Percentiles rank a stretch among this genome's conserved stretches.
Conservation (phyloP, 192 early-diverging fungal genomes). For the Backusella psychrophila region DNA sequence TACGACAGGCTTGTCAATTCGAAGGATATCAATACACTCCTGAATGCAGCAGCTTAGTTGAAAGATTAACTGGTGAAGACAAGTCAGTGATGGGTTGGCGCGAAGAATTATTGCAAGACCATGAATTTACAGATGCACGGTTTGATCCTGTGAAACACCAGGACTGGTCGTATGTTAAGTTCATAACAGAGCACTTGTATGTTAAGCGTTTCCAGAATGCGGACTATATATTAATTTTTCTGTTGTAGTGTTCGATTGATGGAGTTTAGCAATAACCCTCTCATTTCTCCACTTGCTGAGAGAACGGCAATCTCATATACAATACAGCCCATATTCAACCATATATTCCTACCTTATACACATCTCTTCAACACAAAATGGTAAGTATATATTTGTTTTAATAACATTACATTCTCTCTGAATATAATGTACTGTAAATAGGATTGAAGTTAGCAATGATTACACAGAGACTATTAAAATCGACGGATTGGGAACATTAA, state of each 20-base stretch:
- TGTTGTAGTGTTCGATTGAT: slow-evolving; percentile 11
- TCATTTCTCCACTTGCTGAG: background rate
- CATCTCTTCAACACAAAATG: slow-evolving; percentile 8
- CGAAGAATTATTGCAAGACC: background rate
- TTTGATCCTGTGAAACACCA: slow-evolving; percentile 13
- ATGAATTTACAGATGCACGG: slow-evolving; percentile 5
- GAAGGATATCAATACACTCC: slow-evolving; percentile 5
- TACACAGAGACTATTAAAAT: background rate
- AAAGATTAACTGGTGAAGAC: slow-evolving; percentile 10
- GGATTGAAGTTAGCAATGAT: slow-evolving; percentile 6
- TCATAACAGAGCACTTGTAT: slow-evolving; percentile 11
- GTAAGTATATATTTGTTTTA: slow-evolving; percentile 8
- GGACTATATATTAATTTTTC: slow-evolving; percentile 13
- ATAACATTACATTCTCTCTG: slow-evolving; percentile 8
- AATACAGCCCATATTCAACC: slow-evolving; percentile 5
- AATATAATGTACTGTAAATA: slow-evolving; percentile 7
- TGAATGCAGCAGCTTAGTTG: slow-evolving; percentile 13
- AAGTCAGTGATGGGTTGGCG: slow-evolving; percentile 14
- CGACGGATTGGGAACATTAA: background rate
- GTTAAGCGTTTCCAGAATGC: slow-evolving; percentile 14
- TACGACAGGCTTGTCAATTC: slow-evolving; percentile 16
- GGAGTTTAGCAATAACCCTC: background rate
- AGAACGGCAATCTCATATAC: slow-evolving; percentile 11
- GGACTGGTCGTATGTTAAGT: slow-evolving; percentile 10
- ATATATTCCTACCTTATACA: slow-evolving; percentile 4